Evolutionary conservation across 1,284 basidiomycete genomes (phyloP).

Genomic region (Filobasidium uniguttulatum): DNA sequence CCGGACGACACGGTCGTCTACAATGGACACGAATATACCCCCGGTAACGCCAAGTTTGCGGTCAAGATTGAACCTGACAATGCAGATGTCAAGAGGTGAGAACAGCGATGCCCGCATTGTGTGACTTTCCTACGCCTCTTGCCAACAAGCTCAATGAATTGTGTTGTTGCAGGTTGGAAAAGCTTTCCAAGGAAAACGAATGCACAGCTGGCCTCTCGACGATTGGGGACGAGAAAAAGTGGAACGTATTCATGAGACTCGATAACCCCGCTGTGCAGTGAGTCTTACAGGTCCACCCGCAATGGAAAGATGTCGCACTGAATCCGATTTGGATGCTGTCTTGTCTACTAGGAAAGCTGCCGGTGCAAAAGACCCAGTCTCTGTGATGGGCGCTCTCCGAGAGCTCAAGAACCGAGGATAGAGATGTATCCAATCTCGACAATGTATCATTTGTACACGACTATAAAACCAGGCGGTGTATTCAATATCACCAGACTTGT

Average conservation of each 20-base stretch:
- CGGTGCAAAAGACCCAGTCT: constrained; percentile 41
- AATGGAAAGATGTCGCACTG: not conserved
- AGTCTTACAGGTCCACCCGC: constrained; percentile 6
- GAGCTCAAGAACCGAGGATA: constrained; percentile 83
- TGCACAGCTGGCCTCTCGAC: constrained; percentile 38
- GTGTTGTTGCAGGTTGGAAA: constrained; percentile 20
- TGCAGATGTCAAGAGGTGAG: constrained; percentile 27
- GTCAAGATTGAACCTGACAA: constrained; percentile 31
- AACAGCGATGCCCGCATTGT: not conserved
- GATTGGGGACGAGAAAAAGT: constrained; percentile 42
- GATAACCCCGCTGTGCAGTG: constrained; percentile 29
- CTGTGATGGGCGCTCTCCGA: constrained; percentile 59
- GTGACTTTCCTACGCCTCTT: not conserved
- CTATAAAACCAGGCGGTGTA: too few species aligned
- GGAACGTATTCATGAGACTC: constrained; percentile 41
- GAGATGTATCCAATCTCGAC: too few species aligned
- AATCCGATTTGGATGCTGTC: not conserved
- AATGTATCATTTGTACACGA: too few species aligned
- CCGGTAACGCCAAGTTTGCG: constrained; percentile 42
- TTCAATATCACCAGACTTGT: too few species aligned
- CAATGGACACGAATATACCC: constrained; percentile 88
- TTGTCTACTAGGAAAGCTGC: constrained; percentile 39
- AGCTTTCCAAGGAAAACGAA: constrained; percentile 24
- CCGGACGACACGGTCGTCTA: constrained; percentile 72
- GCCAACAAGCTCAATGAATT: not conserved